phyloP scores from a whole-genome alignment of 495 filamentous ascomycete genomes.

The Choiromyces venosus region DNA sequence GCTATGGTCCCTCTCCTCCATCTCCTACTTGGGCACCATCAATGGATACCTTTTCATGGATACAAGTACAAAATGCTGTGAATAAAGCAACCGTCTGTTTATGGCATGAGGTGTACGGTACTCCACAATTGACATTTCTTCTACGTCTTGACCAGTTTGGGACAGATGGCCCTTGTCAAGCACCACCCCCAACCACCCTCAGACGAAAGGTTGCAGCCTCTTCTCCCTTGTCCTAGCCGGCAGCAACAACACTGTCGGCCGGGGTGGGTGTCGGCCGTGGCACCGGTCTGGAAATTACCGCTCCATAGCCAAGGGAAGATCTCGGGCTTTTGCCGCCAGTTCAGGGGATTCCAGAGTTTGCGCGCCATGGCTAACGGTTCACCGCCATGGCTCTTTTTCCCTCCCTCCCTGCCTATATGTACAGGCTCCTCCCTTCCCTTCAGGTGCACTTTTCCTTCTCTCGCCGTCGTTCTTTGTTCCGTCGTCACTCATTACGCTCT shows the following conservation, averaged over 20 bases:
- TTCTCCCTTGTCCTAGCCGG: neutral
- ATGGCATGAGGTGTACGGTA: neutral
- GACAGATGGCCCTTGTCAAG: neutral
- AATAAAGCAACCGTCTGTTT: neutral
- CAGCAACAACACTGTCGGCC: neutral
- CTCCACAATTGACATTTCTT: neutral
- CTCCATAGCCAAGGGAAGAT: neutral
- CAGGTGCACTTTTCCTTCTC: neutral
- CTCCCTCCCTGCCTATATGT: conserved; percentile 26
- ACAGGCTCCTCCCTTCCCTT: neutral
- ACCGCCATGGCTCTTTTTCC: neutral
- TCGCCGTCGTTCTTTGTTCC: neutral
- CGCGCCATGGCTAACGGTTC: neutral
- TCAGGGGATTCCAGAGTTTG: neutral
- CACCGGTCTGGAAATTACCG: neutral
- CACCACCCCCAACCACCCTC: neutral
- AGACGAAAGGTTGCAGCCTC: neutral
- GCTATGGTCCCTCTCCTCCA: neutral
- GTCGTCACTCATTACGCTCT: conserved; percentile 13
- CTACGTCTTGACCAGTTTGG: neutral
- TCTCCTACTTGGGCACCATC: neutral
- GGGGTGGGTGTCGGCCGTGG: neutral
- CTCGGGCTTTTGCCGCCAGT: neutral
- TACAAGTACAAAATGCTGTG: neutral
- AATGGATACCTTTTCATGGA: neutral